A percentile compares a stretch with the other conserved stretches of the same genome.
phyloP scores from a whole-genome alignment of 1,284 basidiomycete genomes.

The Megacollybia platyphylla region DNA sequence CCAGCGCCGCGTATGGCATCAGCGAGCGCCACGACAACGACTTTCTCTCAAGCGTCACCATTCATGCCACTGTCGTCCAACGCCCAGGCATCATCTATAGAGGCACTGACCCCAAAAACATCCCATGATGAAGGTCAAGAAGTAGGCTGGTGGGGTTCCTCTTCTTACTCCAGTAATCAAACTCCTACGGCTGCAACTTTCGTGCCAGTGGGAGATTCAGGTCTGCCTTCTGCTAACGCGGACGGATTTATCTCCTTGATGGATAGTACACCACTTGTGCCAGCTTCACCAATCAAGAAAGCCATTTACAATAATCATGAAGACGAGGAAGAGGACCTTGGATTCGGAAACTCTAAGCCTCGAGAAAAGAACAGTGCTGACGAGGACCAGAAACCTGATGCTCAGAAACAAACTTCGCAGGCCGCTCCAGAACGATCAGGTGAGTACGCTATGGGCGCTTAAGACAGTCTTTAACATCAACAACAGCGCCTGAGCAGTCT shows the following conservation, averaged over 20 bases:
- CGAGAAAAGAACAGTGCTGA: constrained; percentile 21
- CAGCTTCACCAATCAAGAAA: constrained; percentile 17
- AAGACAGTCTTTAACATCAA: constrained; percentile 11
- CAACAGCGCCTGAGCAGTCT: constrained; percentile 1
- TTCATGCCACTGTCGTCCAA: constrained; percentile 20
- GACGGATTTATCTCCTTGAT: constrained; percentile 81
- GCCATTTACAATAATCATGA: constrained; percentile 13
- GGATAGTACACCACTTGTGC: constrained; percentile 44
- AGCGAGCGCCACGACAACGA: constrained; percentile 34
- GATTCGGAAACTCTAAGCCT: constrained; percentile 68
- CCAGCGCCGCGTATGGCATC: constrained; percentile 40
- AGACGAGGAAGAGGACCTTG: constrained; percentile 81
- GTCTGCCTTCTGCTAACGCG: constrained; percentile 23
- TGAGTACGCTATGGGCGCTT: constrained; percentile 13
- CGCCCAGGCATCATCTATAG: constrained; percentile 18
- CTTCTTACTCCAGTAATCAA: constrained; percentile 27
- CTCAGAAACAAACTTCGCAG: constrained; percentile 7
- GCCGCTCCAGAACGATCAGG: constrained; percentile 20
- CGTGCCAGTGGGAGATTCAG: constrained; percentile 30
- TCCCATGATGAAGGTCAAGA: constrained; percentile 26
- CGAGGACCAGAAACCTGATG: constrained; percentile 13
- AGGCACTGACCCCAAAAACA: constrained; percentile 21
- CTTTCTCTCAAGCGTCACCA: constrained; percentile 32
- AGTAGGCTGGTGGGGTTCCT: constrained; percentile 47
- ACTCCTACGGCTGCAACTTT: constrained; percentile 65